Evolutionary conservation across 371 early-diverging fungal species (phyloP).

Genomic region (Mucor indicus): DNA sequence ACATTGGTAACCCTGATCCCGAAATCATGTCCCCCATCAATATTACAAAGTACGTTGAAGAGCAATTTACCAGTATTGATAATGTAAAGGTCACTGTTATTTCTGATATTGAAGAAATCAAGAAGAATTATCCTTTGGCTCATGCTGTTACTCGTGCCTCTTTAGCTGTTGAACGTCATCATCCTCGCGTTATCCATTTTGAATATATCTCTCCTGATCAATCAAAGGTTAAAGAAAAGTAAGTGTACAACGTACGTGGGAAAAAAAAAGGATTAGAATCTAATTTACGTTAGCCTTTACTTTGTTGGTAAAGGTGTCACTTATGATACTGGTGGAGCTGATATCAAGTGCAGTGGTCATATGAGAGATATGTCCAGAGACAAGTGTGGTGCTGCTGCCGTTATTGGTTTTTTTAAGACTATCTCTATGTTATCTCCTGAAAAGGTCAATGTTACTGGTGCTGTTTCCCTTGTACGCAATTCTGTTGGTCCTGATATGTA

Average conservation of each 20-base stretch:
- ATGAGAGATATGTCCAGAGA: conserved; percentile 91
- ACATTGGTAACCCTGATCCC: conserved; percentile 83
- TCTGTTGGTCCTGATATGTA: conserved; percentile 78
- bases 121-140: conserved; percentile 81
- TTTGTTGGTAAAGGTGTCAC: conserved; percentile 92
- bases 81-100: conserved; percentile 64
- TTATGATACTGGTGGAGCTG: conserved; percentile 89
- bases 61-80: conserved; percentile 43
- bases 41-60: conserved; percentile 68
- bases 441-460: conserved; percentile 69
- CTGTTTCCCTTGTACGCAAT: conserved; percentile 79
- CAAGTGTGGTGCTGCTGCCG: conserved; percentile 86
- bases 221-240: conserved; percentile 78
- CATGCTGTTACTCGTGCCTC: conserved; percentile 82
- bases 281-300: conserved; percentile 54
- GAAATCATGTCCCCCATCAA: conserved; percentile 84
- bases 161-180: conserved; percentile 68
- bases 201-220: conserved; percentile 78
- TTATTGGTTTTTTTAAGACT: conserved; percentile 82
- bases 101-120: conserved; percentile 63
- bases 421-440: conserved; percentile 62
- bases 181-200: conserved; percentile 77
- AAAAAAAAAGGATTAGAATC: not conserved
- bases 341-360: conserved; percentile 78
- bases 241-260: conserved; percentile 16